phyloP scores from a whole-genome alignment of 495 filamentous ascomycete genomes.

The Thermochaetoides thermophila region DNA sequence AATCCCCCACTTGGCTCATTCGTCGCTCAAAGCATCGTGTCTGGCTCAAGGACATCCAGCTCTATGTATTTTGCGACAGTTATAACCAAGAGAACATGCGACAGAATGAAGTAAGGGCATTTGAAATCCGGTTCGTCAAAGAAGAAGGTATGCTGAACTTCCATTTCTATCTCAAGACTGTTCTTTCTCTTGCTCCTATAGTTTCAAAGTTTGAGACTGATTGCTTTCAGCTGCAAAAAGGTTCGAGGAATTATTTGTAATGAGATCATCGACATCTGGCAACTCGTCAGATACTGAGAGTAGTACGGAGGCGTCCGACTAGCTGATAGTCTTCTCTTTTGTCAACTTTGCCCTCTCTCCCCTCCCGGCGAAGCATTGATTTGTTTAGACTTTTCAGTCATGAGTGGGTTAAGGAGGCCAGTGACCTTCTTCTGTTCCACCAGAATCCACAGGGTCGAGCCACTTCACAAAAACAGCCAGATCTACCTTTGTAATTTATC shows the following conservation, averaged over 20 bases:
- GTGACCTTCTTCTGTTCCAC: no score
- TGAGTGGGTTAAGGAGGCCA: no score
- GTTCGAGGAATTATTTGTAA: conserved; percentile 26
- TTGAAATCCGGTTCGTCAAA: conserved; percentile 31
- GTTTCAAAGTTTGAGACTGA: not conserved
- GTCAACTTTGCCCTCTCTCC: no score
- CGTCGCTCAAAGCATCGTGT: conserved; percentile 35
- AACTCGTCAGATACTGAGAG: conserved; percentile 18
- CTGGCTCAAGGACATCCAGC: conserved; percentile 44
- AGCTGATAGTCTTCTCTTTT: no score
- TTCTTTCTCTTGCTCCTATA: no score
- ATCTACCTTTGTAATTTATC: no score
- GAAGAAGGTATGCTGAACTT: conserved; percentile 19
- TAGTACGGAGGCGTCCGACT: conserved; percentile 1
- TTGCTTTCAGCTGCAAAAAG: conserved; percentile 16
- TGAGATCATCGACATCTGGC: conserved; percentile 10
- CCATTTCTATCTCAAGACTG: no score
- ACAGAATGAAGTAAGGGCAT: conserved; percentile 26
- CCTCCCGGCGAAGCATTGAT: no score
- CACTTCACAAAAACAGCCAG: no score
- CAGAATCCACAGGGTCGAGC: no score
- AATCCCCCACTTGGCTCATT: conserved; percentile 42
- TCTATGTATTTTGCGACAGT: conserved; percentile 45
- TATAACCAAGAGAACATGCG: conserved; percentile 38
- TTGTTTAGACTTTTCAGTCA: no score